Evolutionary conservation across 2,329 filamentous ascomycete genomes (phyloP), one percentile per base, ranked within the genome.

Genomic region (Colletotrichum sp.): DNA sequence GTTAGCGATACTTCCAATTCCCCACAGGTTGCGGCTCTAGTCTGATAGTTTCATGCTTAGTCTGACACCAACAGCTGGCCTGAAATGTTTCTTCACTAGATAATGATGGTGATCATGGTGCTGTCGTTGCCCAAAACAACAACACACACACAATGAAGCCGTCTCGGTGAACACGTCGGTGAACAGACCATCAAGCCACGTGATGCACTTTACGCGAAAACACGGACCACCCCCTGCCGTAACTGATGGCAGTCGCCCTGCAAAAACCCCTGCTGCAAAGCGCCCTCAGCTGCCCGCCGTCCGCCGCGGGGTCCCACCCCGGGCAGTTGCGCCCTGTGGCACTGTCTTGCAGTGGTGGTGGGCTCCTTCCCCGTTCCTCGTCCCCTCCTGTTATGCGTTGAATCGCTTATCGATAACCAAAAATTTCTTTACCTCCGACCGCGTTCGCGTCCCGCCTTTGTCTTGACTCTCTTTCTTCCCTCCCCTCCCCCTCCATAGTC

Each of bases 351-450:
- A 36, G 52, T 32, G 67, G 55, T 16, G 32, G 36, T 32, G 57
- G 59, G 55, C 44, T 18, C 16, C 13, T 18, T n/a, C 34, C 59
- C 39, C 44, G 44, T 52, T 52, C 44, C 44, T 18, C 24, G 0
- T 18, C 67, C 34, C 59, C 39, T 34, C 72, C 57, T 28, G 62
- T 65, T 62, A 69, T 76, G 73, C 73, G 63, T 76, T 73, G 57
- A 21, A 52, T 52, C n/a, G 44, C 44, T 52, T 74, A 74, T 74
- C 74, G 74, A 76, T 76, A 76, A 69, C 71, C 65, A 76, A 76
- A 76, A 76, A 76, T 76, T 76, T 76, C 74, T 76, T 76, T 76
- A 74, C 71, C 34, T 76, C 74, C 65, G 64, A 76, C 70, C 74
- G 74, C 64, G 74, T 76, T 69, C 74, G 74, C 74, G 70, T 76